Base-by-base conservation (phyloP, 495 filamentous ascomycete genomes). In the Chlorociboria aeruginascens region DNA sequence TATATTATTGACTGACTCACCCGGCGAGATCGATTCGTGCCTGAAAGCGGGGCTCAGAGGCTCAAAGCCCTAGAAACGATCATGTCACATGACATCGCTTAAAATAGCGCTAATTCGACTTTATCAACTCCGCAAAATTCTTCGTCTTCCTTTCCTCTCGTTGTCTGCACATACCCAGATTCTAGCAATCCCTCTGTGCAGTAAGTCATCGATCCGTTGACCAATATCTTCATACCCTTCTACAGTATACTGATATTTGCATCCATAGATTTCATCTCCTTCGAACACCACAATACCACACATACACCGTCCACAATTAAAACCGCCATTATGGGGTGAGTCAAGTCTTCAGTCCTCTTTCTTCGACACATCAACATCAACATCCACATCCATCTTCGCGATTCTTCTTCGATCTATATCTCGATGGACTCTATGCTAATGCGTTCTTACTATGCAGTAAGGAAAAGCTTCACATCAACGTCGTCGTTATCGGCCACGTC, bases 401-500 rank as follows among this genome's bases (percentile, higher is more conserved):
- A 10, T 20, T 28, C n/a, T 36, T 37, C 28, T 17, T 14, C 16
- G 20, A 25, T 25, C 2, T 25, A 33, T 13, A 45, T 43, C 43
- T 47, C 46, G 40, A 46, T 52, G 33, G 52, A 47, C 14, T 37
- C 25, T 32, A 28, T 46, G 47, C 50, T 59, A 36, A 59, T 39
- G 6, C 20, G 16, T 49, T 47, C 48, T 45, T 20, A 10, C 45
- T 14, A 8, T 49, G 49, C 44, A 85, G 82, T 81, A 88, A 88
- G 71, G 85, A 89, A 55, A 82, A 81, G 73, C 66, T 64, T 66
- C 85, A 89, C 64, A 79, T 89, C 67, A 89, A 89, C 79, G 83
- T 90, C 66, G 85, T 90, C 69, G 85, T 90, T 73, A 88, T 89
- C 78, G 85, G 89, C 76, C 89, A 98, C 82, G 92, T 98, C 88